Base-by-base conservation (phyloP, 2,329 filamentous ascomycete genomes). In the Mycocentrospora acerina region DNA sequence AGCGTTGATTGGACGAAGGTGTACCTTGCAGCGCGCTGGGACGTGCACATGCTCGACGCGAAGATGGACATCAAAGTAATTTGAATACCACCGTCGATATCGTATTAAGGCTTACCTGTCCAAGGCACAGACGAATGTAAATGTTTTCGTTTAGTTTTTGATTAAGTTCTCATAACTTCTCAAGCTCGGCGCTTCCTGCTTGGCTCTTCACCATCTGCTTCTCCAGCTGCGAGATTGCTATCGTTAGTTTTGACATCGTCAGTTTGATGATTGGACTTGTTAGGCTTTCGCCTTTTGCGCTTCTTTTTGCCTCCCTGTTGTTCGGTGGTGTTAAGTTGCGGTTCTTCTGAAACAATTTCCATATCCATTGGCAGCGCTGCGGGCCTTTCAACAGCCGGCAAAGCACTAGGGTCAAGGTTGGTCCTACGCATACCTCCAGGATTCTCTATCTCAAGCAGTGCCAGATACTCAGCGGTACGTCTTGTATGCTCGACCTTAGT, bases 401-500 rank as follows among this genome's bases (percentile, higher is more conserved):
- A 29, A 7, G 40, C 28, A 17, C 34, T 42, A 4, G 37, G 16
- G 7, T 48, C 25, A 8, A 39, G 15, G 12, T 24, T 34, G 2
- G 15, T 22, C 14, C 38, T 53, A 22, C 48, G 46, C 51, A 54
- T 55, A 14, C 47, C 44, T 22, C 33, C 42, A 2, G 48, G 48
- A 14, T 61, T 59, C 30, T 53, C 46, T 19, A 48, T 46, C 32
- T 52, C 37, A 7, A 62, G 49, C 17, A 64, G 16, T 2, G 51
- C 51, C 7, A 59, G 9, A 39, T 66, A 65, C 40, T 65, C 60
- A 6, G 54, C 48, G 2, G 56, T 62, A 18, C 62, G 56, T 32
- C 46, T 58, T 24, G 52, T 55, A 35, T 65, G 59, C 30, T 66
- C 63, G 2, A 59, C 49, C 37, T 64, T 65, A 19, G 59, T 64